These are phyloP conservation scores for Sphaceloma murrayae DNA, from an alignment of 2,329 filamentous ascomycete genomes.

Conservation along the genomic window DNA sequence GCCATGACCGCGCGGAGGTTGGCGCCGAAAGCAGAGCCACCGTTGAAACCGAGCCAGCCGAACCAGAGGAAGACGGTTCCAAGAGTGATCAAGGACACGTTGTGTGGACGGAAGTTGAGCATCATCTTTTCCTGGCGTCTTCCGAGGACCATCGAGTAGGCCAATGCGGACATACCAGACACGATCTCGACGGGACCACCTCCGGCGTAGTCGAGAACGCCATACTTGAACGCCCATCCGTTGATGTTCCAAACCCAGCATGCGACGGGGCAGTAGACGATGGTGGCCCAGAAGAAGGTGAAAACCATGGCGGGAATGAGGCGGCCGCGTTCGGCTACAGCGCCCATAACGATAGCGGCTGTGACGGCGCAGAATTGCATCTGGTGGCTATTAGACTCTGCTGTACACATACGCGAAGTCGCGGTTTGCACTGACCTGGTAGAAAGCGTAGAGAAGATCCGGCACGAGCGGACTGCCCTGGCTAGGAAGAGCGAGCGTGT, in stretches of 20 bases:
- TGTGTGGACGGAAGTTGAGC: slow-evolving; percentile 98
- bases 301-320: slow-evolving; percentile 92
- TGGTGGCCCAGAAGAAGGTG: slow-evolving; percentile 88
- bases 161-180: slow-evolving; percentile 84
- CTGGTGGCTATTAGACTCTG: slow-evolving; percentile 40
- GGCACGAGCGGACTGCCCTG: slow-evolving; percentile 82
- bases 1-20: slow-evolving; percentile 92
- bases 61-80: slow-evolving; percentile 96
- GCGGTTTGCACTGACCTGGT: slow-evolving; percentile 53
- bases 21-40: slow-evolving; percentile 51
- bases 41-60: slow-evolving; percentile 98
- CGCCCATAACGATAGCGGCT: slow-evolving; percentile 80
- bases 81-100: slow-evolving; percentile 92
- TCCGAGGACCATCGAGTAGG: slow-evolving; percentile 92
- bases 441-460: slow-evolving; percentile 86
- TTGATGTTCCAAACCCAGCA: slow-evolving; percentile 96
- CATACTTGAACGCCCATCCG: slow-evolving; percentile 84
- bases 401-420: neutral
- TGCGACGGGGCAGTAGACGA: slow-evolving; percentile 93
- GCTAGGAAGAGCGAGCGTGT: slow-evolving; percentile 73
- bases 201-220: slow-evolving; percentile 91
- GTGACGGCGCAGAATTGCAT: slow-evolving; percentile 97
- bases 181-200: slow-evolving; percentile 96
- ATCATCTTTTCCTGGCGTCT: slow-evolving; percentile 98
- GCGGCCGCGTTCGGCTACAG: slow-evolving; percentile 87